Percentiles rank a stretch among this genome's conserved stretches.
Conservation (phyloP, 2,329 filamentous ascomycete genomes). For the Stemphylium lycopersici region DNA sequence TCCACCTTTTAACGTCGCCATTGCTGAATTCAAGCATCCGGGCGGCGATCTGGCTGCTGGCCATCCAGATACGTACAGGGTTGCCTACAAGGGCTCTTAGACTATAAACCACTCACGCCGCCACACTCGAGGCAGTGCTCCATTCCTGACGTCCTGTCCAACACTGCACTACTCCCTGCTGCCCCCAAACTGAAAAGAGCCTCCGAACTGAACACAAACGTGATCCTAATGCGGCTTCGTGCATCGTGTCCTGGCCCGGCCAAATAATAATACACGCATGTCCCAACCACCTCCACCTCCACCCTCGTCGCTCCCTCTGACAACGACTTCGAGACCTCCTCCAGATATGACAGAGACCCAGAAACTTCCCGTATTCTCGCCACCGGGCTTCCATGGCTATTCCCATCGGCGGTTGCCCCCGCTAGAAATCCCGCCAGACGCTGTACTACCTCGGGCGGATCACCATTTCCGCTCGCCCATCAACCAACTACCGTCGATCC, state of each 20-base stretch:
- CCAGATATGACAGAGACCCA: constrained; percentile 56
- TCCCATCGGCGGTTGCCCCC: constrained; percentile 50
- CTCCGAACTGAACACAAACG: constrained; percentile 45
- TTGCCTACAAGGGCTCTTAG: constrained; percentile 38
- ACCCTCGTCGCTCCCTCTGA: constrained; percentile 51
- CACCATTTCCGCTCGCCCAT: constrained; percentile 49
- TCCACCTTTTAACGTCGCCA: constrained; percentile 43
- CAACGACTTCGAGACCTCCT: constrained; percentile 41
- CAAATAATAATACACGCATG: constrained; percentile 53
- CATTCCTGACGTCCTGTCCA: constrained; percentile 49
- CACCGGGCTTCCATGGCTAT: constrained; percentile 49
- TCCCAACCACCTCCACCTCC: constrained; percentile 51
- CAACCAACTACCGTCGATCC: constrained; percentile 47
- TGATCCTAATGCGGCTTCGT: constrained; percentile 50
- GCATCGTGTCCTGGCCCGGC: constrained; percentile 49
- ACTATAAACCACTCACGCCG: constrained; percentile 49
- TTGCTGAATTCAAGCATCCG: constrained; percentile 42
- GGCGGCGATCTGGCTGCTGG: constrained; percentile 46
- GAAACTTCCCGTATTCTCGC: constrained; percentile 50
- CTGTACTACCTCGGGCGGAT: constrained; percentile 47
- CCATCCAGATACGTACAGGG: constrained; percentile 49
- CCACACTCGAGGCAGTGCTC: constrained; percentile 47
- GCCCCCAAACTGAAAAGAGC: constrained; percentile 43
- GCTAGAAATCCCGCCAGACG: constrained; percentile 46
- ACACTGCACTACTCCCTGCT: constrained; percentile 48